Base-by-base conservation (phyloP, 805 yeast species). In the Metschnikowia proteae region DNA sequence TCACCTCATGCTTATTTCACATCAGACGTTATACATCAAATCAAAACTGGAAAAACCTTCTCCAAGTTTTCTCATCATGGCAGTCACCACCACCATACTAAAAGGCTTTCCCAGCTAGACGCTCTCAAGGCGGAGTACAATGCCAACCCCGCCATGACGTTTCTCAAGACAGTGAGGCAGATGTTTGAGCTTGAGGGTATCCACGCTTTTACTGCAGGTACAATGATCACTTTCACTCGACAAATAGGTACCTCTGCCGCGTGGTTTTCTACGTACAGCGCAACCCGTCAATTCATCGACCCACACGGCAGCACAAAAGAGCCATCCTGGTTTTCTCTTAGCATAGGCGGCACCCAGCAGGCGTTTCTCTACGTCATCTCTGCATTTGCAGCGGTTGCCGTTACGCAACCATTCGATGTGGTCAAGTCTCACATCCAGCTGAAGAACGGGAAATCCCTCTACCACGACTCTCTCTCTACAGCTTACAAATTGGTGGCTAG, bases 401-500 rank as follows among this genome's bases (percentile, higher is more conserved):
- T 79, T 0, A 91, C 96, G 0, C 98, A 89, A 67, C 97, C 97
- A 0, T 71, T 91, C 28, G 97, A 91, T 67, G 88, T 88, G 2
- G 67, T 91, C 42, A 91, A 91, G 69, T 81, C 97, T 2, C 79
- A 96, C 60, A 80, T 90, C 80, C 97, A 90, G 66, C 80, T 89
- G 59, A 80, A 82, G 58, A 81, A 83, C 60, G 81, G 85, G n/a
- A 75, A 75, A 59, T 59, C 64, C 4, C 57, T 79, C 2, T 85
- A 84, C 62, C 75, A 73, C 49, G 88, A 84, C 65, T 73, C 88
- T 5, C 66, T 86, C 34, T 44, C 56, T 58, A 77, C 81, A 17
- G 60, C 59, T 4, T 57, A 54, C 46, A 55, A 47, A 30, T 30
- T 57, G 23, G 58, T 57, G 5, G 52, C 67, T 1, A 59, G 59